These are phyloP conservation scores for Allomyces macrogynus DNA, from an alignment of 192 early-diverging fungal genomes.

Conservation along the genomic window DNA sequence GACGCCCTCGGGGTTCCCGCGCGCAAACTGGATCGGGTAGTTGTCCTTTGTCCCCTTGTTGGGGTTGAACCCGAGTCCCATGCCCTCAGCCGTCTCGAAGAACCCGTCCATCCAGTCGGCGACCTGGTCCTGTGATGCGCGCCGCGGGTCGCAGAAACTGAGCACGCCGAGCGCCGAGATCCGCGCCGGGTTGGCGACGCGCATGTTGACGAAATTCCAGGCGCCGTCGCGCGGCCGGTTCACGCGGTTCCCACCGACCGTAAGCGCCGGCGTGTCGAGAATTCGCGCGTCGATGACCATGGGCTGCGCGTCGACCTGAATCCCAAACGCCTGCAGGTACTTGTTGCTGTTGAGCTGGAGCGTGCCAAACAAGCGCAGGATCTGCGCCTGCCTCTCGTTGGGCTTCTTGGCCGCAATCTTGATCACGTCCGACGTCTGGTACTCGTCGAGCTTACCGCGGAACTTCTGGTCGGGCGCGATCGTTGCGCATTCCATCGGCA, in stretches of 20 bases:
- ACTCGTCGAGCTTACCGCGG: constrained; percentile 59
- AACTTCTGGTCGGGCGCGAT: constrained; percentile 67
- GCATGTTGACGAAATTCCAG: constrained; percentile 74
- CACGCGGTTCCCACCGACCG: constrained; percentile 4
- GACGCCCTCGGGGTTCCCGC: constrained; percentile 40
- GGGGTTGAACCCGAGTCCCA: constrained; percentile 36
- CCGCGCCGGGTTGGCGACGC: constrained; percentile 48
- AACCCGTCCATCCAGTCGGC: constrained; percentile 56
- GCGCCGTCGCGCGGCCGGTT: constrained; percentile 41
- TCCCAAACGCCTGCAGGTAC: constrained; percentile 54
- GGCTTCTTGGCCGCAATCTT: constrained; percentile 74
- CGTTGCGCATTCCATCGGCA: constrained; percentile 83
- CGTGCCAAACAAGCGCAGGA: constrained; percentile 46
- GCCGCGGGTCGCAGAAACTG: constrained; percentile 38
- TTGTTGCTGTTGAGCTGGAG: constrained; percentile 45
- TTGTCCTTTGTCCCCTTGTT: constrained; percentile 19
- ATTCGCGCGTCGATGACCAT: constrained; percentile 26
- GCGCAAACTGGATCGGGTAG: constrained; percentile 19
- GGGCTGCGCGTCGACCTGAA: constrained; percentile 44
- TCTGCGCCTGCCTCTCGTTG: constrained; percentile 61
- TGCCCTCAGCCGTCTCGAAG: constrained; percentile 46
- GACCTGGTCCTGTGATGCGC: constrained; percentile 25
- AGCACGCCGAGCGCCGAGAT: constrained; percentile 69
- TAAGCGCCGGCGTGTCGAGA: constrained; percentile 5
- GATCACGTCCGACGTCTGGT: constrained; percentile 87